These are phyloP conservation scores for Penicillium crystallinum DNA, from an alignment of 495 filamentous ascomycete genomes.

Conservation along the genomic window DNA sequence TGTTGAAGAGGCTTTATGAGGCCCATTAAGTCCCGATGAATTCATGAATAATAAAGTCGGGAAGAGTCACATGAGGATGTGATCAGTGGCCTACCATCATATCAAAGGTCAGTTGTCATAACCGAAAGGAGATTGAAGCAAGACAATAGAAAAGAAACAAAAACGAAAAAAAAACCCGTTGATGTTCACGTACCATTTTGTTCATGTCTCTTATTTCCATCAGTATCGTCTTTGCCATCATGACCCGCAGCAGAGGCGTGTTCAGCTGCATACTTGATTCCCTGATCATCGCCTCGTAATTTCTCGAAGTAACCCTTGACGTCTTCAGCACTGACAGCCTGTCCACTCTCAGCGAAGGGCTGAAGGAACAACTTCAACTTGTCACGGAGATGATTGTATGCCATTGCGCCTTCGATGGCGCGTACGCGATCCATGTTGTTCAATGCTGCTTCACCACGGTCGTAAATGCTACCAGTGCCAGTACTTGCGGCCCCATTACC, in stretches of 20 bases:
- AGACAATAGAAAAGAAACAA: too few relatives aligned
- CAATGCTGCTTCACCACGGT: conserved; percentile 84
- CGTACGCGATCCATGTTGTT: conserved; percentile 84
- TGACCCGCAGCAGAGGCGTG: conserved; percentile 24
- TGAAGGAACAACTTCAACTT: conserved; percentile 88
- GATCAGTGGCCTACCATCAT: too few relatives aligned
- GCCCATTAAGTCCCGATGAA: not conserved
- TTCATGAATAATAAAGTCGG: not conserved
- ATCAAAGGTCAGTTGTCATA: not conserved
- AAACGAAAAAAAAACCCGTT: not conserved
- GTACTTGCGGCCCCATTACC: conserved; percentile 46
- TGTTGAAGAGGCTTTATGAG: not conserved
- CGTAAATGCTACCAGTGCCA: conserved; percentile 69
- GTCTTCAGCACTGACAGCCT: conserved; percentile 84
- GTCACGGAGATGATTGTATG: conserved; percentile 90
- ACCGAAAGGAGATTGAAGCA: too few relatives aligned
- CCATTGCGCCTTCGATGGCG: conserved; percentile 96
- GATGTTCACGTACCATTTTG: conserved; percentile 33
- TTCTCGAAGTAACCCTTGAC: conserved; percentile 95
- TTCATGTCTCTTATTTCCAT: conserved; percentile 25
- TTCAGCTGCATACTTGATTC: conserved; percentile 42
- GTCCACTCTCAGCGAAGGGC: conserved; percentile 86
- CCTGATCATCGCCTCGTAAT: conserved; percentile 75
- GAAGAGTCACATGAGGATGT: not conserved
- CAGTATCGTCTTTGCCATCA: conserved; percentile 17